These are phyloP conservation scores for Fusarium denticulatum DNA, from an alignment of 2,329 filamentous ascomycete species.

Conservation along the genomic window DNA sequence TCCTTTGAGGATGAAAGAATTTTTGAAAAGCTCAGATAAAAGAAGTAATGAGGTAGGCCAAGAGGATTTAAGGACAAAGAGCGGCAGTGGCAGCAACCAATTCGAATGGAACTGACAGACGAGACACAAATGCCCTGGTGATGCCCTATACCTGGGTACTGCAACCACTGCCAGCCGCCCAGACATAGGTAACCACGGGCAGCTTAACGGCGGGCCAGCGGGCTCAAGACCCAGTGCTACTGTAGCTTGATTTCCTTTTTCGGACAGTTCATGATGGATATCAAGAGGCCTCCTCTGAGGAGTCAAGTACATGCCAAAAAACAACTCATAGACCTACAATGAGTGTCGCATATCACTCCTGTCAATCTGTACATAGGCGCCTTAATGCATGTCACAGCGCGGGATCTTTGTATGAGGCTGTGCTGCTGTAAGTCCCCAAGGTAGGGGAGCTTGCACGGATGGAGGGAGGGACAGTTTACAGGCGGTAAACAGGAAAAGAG, in stretches of 20 bases:
- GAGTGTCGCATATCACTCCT: background rate
- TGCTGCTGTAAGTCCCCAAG: slow-evolving; percentile 18
- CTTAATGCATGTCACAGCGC: slow-evolving; percentile 8
- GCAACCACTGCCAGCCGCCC: background rate
- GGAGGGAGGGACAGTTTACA: slow-evolving; percentile 11
- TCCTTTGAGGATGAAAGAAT: background rate
- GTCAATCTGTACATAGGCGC: background rate
- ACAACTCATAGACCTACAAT: slow-evolving; percentile 23
- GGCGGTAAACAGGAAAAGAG: slow-evolving; percentile 12
- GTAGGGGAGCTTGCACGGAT: slow-evolving; percentile 11
- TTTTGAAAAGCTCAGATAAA: background rate
- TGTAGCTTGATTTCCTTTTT: slow-evolving; percentile 29
- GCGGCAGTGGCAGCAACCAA: background rate
- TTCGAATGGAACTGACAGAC: background rate
- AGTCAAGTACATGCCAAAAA: slow-evolving; percentile 13
- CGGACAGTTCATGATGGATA: slow-evolving; percentile 12
- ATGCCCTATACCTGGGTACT: background rate
- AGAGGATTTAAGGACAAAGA: background rate
- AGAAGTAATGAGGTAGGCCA: background rate
- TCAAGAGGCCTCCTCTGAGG: slow-evolving; percentile 30
- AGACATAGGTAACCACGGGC: background rate
- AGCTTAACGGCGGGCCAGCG: slow-evolving; percentile 1
- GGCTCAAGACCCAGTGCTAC: slow-evolving; percentile 14
- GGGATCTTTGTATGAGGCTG: slow-evolving; percentile 30
- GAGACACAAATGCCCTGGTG: background rate